Evolutionary conservation across 495 filamentous ascomycete genomes (phyloP).

Genomic region (Cladorrhinum samala): DNA sequence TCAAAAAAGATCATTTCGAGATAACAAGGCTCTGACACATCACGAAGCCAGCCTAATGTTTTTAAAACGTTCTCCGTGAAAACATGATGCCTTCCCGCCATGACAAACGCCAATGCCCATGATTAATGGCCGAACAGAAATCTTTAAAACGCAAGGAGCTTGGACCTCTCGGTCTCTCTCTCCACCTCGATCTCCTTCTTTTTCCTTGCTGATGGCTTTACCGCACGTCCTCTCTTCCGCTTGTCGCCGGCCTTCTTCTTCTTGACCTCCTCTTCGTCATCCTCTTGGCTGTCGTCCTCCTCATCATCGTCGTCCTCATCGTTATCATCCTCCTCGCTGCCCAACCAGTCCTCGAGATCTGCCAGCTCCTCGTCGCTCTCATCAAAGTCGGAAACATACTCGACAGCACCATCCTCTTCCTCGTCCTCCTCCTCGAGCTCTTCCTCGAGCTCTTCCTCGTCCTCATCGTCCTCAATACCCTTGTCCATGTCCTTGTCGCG

Average conservation of each 20-base stretch:
- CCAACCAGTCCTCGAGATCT: constrained; percentile 47
- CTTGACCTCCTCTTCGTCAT: constrained; percentile 33
- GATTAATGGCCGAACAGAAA: background rate
- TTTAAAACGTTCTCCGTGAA: background rate
- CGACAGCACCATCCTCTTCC: constrained; percentile 65
- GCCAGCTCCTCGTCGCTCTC: constrained; percentile 49
- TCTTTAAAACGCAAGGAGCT: constrained; percentile 38
- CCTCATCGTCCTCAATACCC: constrained; percentile 75
- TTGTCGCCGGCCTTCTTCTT: constrained; percentile 55
- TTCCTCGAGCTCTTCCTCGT: constrained; percentile 62
- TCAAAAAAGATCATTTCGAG: background rate
- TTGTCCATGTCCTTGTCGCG: constrained; percentile 85
- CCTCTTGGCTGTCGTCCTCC: constrained; percentile 37
- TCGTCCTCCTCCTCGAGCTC: constrained; percentile 62
- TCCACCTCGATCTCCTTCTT: constrained; percentile 69
- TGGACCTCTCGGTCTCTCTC: constrained; percentile 45
- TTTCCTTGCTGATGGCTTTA: constrained; percentile 59
- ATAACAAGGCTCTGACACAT: background rate
- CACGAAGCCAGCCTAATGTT: background rate
- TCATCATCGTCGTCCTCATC: constrained; percentile 45
- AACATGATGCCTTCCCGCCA: background rate
- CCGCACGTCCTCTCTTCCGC: constrained; percentile 56
- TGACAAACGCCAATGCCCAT: background rate
- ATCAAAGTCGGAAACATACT: constrained; percentile 67
- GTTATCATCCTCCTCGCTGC: constrained; percentile 43